These are phyloP conservation scores for Arabidopsis suecica DNA, from an alignment of 345 rosid genomes.

Conservation along the genomic window DNA sequence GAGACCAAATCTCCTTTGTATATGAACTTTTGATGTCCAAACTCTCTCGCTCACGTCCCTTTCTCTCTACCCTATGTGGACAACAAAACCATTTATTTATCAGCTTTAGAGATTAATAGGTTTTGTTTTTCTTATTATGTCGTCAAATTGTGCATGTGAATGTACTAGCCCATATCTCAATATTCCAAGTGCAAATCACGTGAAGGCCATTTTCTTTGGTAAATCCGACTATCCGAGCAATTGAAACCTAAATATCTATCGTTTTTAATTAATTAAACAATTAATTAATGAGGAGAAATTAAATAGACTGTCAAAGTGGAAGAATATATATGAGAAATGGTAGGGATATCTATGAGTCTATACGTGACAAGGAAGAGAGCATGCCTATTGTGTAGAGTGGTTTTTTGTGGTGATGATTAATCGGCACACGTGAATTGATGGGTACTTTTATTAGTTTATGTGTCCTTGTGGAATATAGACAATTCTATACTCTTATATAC, in stretches of 20 bases:
- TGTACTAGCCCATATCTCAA: constrained; percentile 25
- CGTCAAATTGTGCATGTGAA: constrained; percentile 42
- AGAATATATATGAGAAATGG: constrained; percentile 28
- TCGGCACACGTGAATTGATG: constrained; percentile 46
- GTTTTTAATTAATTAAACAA: background rate
- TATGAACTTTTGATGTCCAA: constrained; percentile 22
- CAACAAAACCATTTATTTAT: constrained; percentile 22
- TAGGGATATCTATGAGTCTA: constrained; percentile 26
- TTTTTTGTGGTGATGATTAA: constrained; percentile 39
- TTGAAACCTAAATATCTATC: constrained; percentile 28
- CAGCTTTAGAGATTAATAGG: constrained; percentile 37
- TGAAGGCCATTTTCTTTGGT: constrained; percentile 34
- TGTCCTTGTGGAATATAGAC: constrained; percentile 36
- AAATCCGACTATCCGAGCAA: constrained; percentile 4
- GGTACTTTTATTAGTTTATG: constrained; percentile 29
- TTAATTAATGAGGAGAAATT: background rate
- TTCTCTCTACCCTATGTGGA: constrained; percentile 27
- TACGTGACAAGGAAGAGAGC: constrained; percentile 24
- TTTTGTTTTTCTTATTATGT: constrained; percentile 10
- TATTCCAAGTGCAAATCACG: constrained; percentile 43
- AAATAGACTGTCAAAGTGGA: constrained; percentile 27
- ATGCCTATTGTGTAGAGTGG: constrained; percentile 31
- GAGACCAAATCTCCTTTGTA: constrained; percentile 25
- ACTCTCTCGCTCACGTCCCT: constrained; percentile 41
- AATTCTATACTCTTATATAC: constrained; percentile 18